Evolutionary conservation across 139 green algal genomes (phyloP).

Genomic region (Tetraselmis striata): DNA sequence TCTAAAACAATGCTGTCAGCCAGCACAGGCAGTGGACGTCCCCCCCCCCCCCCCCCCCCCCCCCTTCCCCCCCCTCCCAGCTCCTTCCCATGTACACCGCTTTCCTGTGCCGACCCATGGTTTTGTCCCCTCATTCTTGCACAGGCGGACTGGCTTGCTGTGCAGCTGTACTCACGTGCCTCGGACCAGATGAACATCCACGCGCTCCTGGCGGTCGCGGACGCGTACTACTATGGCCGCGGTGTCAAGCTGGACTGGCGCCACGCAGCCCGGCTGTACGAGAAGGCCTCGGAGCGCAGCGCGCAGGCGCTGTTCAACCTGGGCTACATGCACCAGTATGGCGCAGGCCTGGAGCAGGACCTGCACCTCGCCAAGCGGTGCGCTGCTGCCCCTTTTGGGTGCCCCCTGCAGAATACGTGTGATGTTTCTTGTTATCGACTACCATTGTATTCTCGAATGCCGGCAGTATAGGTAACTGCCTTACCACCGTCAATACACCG

Average conservation of each 20-base stretch:
- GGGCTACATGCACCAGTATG: slow-evolving; percentile 87
- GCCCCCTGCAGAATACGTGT: slow-evolving; percentile 19
- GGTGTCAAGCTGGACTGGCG: slow-evolving; percentile 38
- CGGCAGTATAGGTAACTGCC: no score
- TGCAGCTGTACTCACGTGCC: slow-evolving; percentile 54
- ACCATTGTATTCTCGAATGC: no score
- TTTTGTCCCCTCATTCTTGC: no score
- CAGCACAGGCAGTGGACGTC: no score
- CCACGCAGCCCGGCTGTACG: slow-evolving; percentile 14
- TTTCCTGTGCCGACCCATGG: no score
- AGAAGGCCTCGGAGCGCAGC: slow-evolving; percentile 21
- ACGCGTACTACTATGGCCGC: slow-evolving; percentile 82
- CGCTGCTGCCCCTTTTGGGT: slow-evolving; percentile 59
- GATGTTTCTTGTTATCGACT: background rate
- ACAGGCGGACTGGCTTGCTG: slow-evolving; percentile 24
- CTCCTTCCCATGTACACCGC: no score
- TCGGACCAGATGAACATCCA: slow-evolving; percentile 63
- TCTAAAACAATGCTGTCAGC: no score
- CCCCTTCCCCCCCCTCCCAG: no score
- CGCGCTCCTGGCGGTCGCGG: slow-evolving; percentile 67
- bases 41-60: no score
- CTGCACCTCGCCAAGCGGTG: slow-evolving; percentile 43
- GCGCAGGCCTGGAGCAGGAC: slow-evolving; percentile 64
- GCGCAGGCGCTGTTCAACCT: slow-evolving; percentile 90
- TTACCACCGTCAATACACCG: no score